These are phyloP conservation scores for Globisporangium orthogonon DNA, from an alignment of 352 stramenopile species.

Conservation along the genomic window DNA sequence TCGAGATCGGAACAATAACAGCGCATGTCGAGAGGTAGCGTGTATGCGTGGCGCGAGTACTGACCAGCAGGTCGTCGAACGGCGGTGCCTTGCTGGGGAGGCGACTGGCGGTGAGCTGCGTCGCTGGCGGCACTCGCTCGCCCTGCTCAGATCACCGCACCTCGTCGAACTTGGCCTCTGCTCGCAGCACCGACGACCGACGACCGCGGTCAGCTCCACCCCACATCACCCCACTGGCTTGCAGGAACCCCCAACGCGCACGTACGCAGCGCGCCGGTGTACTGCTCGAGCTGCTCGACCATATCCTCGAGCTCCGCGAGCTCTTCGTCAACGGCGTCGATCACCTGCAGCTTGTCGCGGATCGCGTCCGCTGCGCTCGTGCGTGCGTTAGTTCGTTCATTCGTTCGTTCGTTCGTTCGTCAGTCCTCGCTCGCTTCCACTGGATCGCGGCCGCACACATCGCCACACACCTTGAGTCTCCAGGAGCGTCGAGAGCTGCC, in stretches of 20 bases:
- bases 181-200: not conserved
- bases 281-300: conserved; percentile 80
- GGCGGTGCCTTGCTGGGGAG: no score
- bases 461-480: conserved; percentile 51
- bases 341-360: conserved; percentile 69
- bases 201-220: conserved; percentile 1
- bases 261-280: conserved; percentile 68
- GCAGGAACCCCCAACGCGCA: not conserved
- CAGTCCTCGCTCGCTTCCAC: not conserved
- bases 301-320: conserved; percentile 83
- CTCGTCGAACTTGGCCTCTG: conserved; percentile 75
- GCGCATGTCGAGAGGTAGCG: not conserved
- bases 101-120: no score
- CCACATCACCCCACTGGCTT: not conserved
- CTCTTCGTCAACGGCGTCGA: conserved; percentile 82
- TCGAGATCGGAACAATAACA: not conserved
- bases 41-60: not conserved
- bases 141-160: conserved; percentile 18
- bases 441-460: not conserved
- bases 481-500: conserved; percentile 58
- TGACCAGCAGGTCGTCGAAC: not conserved
- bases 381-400: not conserved
- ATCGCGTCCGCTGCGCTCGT: conserved; percentile 32
- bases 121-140: not conserved
- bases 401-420: not conserved